Conservation (phyloP, 352 stramenopile genomes). For the Achlya hypogyna region DNA sequence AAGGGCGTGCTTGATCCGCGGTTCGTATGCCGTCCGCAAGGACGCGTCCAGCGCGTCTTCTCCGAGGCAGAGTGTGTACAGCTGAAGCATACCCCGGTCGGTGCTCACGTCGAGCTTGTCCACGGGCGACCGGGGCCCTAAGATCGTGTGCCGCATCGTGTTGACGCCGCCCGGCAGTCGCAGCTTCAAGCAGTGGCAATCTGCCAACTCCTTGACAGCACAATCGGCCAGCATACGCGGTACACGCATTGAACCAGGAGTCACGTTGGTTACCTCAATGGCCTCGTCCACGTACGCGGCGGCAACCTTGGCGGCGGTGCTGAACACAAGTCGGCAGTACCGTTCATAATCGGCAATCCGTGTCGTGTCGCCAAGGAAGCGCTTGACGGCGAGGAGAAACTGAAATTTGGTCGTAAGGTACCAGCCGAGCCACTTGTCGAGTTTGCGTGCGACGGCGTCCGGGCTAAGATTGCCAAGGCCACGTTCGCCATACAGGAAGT, state of each 20-base stretch:
- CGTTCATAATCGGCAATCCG: neutral
- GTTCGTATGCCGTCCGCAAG: neutral
- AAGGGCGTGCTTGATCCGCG: neutral
- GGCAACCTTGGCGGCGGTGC: neutral
- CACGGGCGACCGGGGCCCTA: neutral
- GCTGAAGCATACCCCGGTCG: neutral
- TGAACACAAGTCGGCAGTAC: neutral
- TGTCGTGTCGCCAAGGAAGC: neutral
- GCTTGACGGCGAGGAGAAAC: neutral
- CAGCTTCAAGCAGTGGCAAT: neutral
- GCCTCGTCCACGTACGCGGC: neutral
- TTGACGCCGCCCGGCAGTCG: neutral
- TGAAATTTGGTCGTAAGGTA: neutral
- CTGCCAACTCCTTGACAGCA: neutral
- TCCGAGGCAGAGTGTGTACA: neutral
- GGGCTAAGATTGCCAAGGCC: neutral
- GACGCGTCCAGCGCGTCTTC: neutral
- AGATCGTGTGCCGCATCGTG: conserved; percentile 4
- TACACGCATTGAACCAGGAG: too few relatives aligned
- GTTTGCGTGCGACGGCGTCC: neutral
- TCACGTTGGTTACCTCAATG: too few relatives aligned
- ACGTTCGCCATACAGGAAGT: neutral
- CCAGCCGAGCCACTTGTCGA: neutral
- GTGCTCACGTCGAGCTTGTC: neutral
- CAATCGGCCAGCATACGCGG: neutral